Percentiles rank a stretch among this genome's conserved stretches.
Conservation (phyloP, 2,329 filamentous ascomycete species). For the Pseudogymnoascus destructans region DNA sequence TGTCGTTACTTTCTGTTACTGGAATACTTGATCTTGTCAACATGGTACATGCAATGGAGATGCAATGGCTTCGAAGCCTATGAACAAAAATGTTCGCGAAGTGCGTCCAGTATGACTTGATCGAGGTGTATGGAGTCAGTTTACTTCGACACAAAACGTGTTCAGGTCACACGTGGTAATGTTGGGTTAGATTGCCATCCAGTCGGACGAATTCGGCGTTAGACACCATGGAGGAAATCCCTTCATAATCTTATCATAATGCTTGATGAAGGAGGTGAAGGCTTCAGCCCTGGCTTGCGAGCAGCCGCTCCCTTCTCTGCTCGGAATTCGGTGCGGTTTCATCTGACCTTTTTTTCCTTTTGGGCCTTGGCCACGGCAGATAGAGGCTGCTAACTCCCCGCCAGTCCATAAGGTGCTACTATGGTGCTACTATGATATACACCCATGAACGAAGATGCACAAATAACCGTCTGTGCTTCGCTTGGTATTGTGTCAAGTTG, state of each 20-base stretch:
- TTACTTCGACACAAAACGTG: background rate
- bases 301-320: background rate
- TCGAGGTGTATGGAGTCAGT: background rate
- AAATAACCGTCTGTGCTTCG: background rate
- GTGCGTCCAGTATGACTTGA: background rate
- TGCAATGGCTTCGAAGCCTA: background rate
- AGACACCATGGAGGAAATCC: background rate
- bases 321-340: background rate
- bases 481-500: conserved; percentile 7
- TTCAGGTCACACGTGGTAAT: background rate
- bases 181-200: background rate
- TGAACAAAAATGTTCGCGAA: background rate
- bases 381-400: background rate
- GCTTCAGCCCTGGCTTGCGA: background rate
- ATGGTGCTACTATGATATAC: too few species aligned
- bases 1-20: background rate
- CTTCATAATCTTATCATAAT: conserved; percentile 5
- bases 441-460: background rate
- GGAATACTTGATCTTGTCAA: background rate
- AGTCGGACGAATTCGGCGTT: background rate
- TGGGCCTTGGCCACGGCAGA: background rate
- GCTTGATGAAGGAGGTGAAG: background rate
- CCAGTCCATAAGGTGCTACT: conserved; percentile 1
- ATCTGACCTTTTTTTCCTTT: conserved; percentile 3
- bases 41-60: background rate